A percentile compares a stretch with the other conserved stretches of the same genome.
phyloP scores from a whole-genome alignment of 306 rosid species.

The Comarum palustre region DNA sequence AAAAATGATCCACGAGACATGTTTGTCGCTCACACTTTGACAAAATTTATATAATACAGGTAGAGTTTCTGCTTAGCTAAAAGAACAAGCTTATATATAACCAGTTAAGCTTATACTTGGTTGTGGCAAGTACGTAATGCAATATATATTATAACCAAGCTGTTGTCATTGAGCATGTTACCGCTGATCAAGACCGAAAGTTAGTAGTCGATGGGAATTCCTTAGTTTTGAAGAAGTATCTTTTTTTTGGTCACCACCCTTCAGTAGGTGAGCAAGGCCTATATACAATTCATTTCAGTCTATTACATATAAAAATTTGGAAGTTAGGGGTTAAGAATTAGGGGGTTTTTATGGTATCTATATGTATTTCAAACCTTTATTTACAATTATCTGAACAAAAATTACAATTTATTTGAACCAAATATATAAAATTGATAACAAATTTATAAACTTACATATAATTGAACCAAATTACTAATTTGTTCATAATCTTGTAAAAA shows the following conservation, averaged over 20 bases:
- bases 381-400: too few relatives aligned
- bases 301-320: neutral
- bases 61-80: neutral
- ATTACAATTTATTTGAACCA: too few relatives aligned
- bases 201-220: neutral
- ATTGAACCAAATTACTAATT: too few relatives aligned
- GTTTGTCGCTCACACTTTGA: too few relatives aligned
- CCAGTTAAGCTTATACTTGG: neutral
- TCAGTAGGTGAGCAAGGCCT: neutral
- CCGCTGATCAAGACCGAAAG: slow-evolving; percentile 12
- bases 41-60: neutral
- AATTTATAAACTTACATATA: too few relatives aligned
- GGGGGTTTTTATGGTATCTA: too few relatives aligned
- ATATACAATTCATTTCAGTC: neutral
- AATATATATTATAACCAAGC: slow-evolving; percentile 32
- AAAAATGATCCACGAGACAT: too few relatives aligned
- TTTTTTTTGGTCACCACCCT: slow-evolving; percentile 11
- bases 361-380: too few relatives aligned
- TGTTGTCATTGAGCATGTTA: slow-evolving; percentile 38
- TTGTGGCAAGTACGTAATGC: slow-evolving; percentile 15
- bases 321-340: neutral
- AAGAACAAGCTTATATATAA: neutral
- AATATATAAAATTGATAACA: too few relatives aligned
- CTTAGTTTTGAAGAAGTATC: neutral
- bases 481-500: too few relatives aligned